phyloP scores from a whole-genome alignment of 2,329 filamentous ascomycete species.

The Phyllosticta citrichinensis region DNA sequence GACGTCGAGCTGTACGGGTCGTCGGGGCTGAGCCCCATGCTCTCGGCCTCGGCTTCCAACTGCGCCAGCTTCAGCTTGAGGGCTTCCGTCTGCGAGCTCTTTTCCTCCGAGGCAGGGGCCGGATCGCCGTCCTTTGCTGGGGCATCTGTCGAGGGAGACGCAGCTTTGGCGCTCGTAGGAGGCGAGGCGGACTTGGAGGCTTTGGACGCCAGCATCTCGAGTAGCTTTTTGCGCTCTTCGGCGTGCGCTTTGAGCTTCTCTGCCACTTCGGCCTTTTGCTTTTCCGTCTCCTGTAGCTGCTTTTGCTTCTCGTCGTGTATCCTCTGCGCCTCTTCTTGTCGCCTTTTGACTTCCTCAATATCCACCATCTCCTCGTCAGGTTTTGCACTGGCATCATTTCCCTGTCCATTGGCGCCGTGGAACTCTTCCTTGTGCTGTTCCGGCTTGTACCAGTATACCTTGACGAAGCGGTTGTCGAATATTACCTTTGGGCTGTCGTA shows the following conservation, averaged over 20 bases:
- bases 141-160: neutral
- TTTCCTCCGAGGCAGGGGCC: conserved; percentile 17
- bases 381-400: conserved; percentile 12
- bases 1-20: conserved; percentile 19
- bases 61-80: conserved; percentile 62
- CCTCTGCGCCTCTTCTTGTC: conserved; percentile 63
- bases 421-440: conserved; percentile 16
- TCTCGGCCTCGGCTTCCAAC: conserved; percentile 63
- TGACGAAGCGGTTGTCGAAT: conserved; percentile 79
- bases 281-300: conserved; percentile 53
- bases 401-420: conserved; percentile 6
- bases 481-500: conserved; percentile 70
- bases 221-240: conserved; percentile 52
- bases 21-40: conserved; percentile 57
- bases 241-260: conserved; percentile 53
- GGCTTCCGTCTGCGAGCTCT: conserved; percentile 46
- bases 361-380: conserved; percentile 49
- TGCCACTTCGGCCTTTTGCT: conserved; percentile 54
- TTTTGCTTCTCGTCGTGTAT: conserved; percentile 54
- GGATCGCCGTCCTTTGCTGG: conserved; percentile 12
- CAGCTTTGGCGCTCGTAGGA: neutral
- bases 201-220: conserved; percentile 42
- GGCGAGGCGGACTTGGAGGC: neutral
- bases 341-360: conserved; percentile 56
- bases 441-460: conserved; percentile 65